Percentiles rank a stretch among this genome's conserved stretches.
phyloP scores from a whole-genome alignment of 2,329 filamentous ascomycete genomes.

The Penicillium digitatum region DNA sequence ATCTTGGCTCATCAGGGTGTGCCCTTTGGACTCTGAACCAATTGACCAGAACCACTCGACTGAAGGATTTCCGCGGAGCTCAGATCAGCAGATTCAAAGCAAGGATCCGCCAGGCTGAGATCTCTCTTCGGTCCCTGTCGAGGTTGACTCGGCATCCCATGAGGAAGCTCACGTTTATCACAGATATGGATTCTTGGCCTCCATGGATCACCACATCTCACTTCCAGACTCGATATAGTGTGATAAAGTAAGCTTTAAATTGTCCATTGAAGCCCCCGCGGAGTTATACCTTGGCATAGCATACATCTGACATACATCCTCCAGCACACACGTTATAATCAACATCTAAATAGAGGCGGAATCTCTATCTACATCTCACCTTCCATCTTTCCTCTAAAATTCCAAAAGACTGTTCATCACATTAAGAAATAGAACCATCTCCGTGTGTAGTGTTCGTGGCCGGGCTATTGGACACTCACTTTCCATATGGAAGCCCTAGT shows the following conservation, averaged over 20 bases:
- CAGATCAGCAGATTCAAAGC: slow-evolving; percentile 1
- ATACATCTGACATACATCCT: background rate
- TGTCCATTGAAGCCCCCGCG: slow-evolving; percentile 10
- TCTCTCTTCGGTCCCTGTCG: slow-evolving; percentile 14
- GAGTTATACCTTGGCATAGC: slow-evolving; percentile 8
- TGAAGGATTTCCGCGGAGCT: slow-evolving; percentile 24
- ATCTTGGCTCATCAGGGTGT: background rate
- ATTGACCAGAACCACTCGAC: background rate
- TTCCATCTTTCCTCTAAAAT: background rate
- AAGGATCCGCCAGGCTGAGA: slow-evolving; percentile 4
- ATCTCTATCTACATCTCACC: background rate
- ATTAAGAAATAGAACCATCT: background rate
- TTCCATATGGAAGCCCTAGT: background rate
- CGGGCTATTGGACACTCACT: background rate
- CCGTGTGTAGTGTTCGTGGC: background rate
- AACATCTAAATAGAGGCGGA: slow-evolving; percentile 12
- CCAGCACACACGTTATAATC: background rate
- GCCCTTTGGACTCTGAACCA: too few relatives aligned
- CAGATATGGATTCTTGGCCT: background rate
- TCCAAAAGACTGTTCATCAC: background rate
- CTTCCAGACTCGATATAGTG: background rate
- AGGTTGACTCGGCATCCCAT: slow-evolving; percentile 18
- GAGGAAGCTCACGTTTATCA: slow-evolving; percentile 24
- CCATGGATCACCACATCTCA: background rate
- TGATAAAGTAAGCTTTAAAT: background rate